A percentile compares a stretch with the other conserved stretches of the same genome.
These are phyloP conservation scores for Rhinocladiella mackenziei DNA, from an alignment of 2,329 filamentous ascomycete species.

Conservation along the genomic window DNA sequence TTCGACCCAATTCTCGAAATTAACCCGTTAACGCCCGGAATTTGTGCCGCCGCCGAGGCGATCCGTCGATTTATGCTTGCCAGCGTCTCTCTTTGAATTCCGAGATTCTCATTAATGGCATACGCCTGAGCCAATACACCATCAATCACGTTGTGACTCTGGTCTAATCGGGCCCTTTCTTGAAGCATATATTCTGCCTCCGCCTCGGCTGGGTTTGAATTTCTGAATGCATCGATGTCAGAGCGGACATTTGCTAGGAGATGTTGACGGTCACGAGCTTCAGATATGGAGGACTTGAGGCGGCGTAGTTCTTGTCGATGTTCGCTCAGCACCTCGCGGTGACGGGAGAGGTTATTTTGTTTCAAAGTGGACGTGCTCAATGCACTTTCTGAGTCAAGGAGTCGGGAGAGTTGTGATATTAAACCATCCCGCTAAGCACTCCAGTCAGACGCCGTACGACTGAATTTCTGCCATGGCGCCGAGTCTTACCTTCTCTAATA, in stretches of 20 bases:
- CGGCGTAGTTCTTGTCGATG: slow-evolving; percentile 79
- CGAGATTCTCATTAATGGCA: slow-evolving; percentile 89
- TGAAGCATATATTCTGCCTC: slow-evolving; percentile 98
- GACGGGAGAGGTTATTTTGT: slow-evolving; percentile 88
- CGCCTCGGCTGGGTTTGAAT: slow-evolving; percentile 71
- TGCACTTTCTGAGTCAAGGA: slow-evolving; percentile 87
- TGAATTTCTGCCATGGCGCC: neutral
- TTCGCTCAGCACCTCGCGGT: slow-evolving; percentile 82
- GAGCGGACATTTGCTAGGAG: slow-evolving; percentile 84
- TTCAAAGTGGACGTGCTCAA: slow-evolving; percentile 90
- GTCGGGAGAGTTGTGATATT: slow-evolving; percentile 75
- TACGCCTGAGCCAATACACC: slow-evolving; percentile 92
- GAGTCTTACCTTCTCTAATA: slow-evolving; percentile 68
- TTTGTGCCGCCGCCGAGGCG: slow-evolving; percentile 79
- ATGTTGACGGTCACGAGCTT: slow-evolving; percentile 81
- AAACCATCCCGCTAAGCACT: slow-evolving; percentile 68
- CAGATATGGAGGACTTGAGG: slow-evolving; percentile 66
- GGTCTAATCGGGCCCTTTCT: slow-evolving; percentile 79
- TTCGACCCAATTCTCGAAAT: slow-evolving; percentile 91
- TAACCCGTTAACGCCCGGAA: slow-evolving; percentile 87
- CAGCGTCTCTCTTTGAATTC: slow-evolving; percentile 79
- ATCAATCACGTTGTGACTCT: slow-evolving; percentile 84
- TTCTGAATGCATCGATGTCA: slow-evolving; percentile 86
- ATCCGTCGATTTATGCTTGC: slow-evolving; percentile 87
- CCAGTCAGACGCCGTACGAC: neutral